phyloP scores from a whole-genome alignment of 2,329 filamentous ascomycete species.

The Lasiodiplodia citricola region DNA sequence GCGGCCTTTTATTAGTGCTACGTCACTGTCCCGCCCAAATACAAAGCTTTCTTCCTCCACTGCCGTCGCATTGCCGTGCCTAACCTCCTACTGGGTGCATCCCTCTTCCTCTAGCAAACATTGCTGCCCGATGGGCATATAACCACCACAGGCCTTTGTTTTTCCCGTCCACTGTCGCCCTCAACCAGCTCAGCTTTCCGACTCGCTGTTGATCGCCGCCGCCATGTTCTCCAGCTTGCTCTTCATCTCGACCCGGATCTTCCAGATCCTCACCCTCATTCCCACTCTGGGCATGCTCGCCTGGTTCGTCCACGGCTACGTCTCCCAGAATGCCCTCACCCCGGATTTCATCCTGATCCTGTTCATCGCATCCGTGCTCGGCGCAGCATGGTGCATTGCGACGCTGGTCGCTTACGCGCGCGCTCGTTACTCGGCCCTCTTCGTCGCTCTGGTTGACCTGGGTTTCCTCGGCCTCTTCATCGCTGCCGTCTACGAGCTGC shows the following conservation, averaged over 20 bases:
- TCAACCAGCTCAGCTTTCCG: background rate
- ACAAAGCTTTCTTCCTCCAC: background rate
- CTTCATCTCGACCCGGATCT: constrained; percentile 66
- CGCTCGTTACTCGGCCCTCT: constrained; percentile 63
- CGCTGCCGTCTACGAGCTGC: constrained; percentile 63
- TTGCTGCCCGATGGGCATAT: constrained; percentile 3
- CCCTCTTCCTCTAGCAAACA: background rate
- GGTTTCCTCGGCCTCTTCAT: constrained; percentile 69
- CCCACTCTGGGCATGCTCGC: constrained; percentile 68
- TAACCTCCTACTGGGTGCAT: background rate
- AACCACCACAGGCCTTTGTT: background rate
- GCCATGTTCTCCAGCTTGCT: constrained; percentile 56
- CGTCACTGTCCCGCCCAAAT: constrained; percentile 4
- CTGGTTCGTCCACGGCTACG: constrained; percentile 67
- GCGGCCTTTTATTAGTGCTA: constrained; percentile 13
- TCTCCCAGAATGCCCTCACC: constrained; percentile 62
- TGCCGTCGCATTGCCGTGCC: background rate
- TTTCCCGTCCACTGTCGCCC: background rate
- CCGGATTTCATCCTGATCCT: constrained; percentile 66
- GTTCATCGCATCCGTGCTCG: constrained; percentile 68
- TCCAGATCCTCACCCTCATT: constrained; percentile 66
- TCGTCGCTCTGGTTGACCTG: constrained; percentile 67
- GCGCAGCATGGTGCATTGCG: constrained; percentile 64
- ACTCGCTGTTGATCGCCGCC: constrained; percentile 3
- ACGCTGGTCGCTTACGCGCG: constrained; percentile 65